Evolutionary conservation across 164 flowering plant genomes (phyloP).

Genomic region (Chimonanthus salicifolius): DNA sequence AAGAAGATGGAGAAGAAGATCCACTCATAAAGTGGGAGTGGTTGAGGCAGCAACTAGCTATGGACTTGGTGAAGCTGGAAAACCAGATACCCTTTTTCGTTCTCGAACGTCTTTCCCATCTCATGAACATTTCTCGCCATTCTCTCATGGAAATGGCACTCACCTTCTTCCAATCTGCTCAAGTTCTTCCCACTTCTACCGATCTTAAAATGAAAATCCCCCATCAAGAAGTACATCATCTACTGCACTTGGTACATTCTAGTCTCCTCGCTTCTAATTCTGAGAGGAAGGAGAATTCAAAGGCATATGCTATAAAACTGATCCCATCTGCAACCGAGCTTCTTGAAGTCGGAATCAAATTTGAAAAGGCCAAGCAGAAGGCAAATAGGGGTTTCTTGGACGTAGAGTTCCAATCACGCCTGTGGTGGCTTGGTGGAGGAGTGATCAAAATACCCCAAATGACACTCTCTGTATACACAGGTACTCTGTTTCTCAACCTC

Average conservation of each 20-base stretch:
- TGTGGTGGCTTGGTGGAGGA: not conserved
- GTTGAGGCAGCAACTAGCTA: not conserved
- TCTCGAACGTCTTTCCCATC: not conserved
- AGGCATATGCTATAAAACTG: not conserved
- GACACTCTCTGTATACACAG: constrained; percentile 16
- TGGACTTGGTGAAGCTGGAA: not conserved
- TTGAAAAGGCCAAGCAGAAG: not conserved
- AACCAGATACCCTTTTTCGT: constrained; percentile 3
- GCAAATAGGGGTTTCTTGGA: constrained; percentile 14
- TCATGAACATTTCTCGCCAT: not conserved
- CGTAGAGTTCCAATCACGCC: constrained; percentile 5
- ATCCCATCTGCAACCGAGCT: not conserved
- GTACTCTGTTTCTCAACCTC: constrained; percentile 23
- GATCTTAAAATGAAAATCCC: not conserved
- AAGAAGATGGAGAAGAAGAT: constrained; percentile 1
- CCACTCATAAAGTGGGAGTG: not conserved
- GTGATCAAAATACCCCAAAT: constrained; percentile 18
- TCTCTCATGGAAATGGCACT: not conserved
- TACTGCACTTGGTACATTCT: not conserved
- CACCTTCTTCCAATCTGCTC: not conserved
- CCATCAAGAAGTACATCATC: not conserved
- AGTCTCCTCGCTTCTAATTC: not conserved
- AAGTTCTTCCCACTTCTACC: not conserved
- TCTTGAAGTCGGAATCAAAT: constrained; percentile 3
- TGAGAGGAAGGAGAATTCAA: not conserved